These are phyloP conservation scores for Pythium chondricola DNA, from an alignment of 352 stramenopile genomes.

Conservation along the genomic window DNA sequence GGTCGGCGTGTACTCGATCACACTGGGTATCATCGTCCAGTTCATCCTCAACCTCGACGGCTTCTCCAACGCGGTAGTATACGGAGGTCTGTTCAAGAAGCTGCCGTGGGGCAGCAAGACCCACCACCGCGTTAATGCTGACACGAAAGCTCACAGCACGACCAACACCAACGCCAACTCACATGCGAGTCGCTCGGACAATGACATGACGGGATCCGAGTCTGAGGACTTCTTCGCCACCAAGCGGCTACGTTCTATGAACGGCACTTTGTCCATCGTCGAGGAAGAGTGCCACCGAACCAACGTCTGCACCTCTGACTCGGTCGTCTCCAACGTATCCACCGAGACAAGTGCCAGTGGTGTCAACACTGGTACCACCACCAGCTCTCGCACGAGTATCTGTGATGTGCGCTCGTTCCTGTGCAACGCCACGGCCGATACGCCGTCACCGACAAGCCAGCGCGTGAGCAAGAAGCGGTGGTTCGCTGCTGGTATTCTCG, in stretches of 20 bases:
- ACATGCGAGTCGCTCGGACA: slow-evolving; percentile 2
- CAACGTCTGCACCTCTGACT: slow-evolving; percentile 11
- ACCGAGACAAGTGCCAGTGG: background rate
- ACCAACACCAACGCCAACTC: slow-evolving; percentile 6
- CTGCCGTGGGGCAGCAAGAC: slow-evolving; percentile 2
- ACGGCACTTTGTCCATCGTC: slow-evolving; percentile 3
- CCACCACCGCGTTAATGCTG: background rate
- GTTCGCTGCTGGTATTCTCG: slow-evolving; percentile 12
- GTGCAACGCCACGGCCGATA: background rate
- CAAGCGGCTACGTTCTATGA: slow-evolving; percentile 8
- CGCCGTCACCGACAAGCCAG: background rate
- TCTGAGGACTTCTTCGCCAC: slow-evolving; percentile 6
- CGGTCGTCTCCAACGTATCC: background rate
- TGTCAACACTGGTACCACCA: background rate
- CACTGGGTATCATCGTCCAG: slow-evolving; percentile 39
- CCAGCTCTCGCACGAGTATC: background rate
- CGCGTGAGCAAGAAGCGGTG: slow-evolving; percentile 12
- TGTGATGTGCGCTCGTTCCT: background rate
- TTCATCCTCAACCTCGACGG: slow-evolving; percentile 64
- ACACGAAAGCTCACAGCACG: background rate
- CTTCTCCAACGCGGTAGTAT: slow-evolving; percentile 69
- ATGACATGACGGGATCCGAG: slow-evolving; percentile 3
- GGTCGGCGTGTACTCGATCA: slow-evolving; percentile 26
- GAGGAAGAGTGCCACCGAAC: slow-evolving; percentile 13
- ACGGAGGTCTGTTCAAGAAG: slow-evolving; percentile 46